Conservation (phyloP, 441 rosid species). For the Populus hybrid region DNA sequence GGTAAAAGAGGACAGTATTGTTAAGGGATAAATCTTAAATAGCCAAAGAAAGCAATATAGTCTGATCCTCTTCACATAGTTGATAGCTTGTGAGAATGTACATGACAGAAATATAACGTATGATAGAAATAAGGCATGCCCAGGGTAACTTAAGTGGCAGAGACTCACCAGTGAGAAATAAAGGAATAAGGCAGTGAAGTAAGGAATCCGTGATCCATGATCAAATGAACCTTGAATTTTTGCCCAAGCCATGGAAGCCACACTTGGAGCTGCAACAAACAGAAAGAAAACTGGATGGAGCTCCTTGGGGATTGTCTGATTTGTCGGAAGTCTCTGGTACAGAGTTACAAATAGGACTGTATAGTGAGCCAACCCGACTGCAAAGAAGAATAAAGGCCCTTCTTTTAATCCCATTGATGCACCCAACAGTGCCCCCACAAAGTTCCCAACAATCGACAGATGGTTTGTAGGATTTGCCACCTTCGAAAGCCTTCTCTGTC, state of each 20-base stretch:
- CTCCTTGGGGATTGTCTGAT: conserved; percentile 80
- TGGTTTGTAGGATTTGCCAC: conserved; percentile 93
- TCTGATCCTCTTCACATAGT: neutral
- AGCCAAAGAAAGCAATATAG: too few species aligned
- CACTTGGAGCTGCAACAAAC: conserved; percentile 88
- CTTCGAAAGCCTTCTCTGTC: conserved; percentile 79
- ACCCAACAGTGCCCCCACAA: conserved; percentile 82
- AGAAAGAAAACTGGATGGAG: conserved; percentile 93
- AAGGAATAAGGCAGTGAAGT: conserved; percentile 87
- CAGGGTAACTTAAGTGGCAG: neutral
- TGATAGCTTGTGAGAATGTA: neutral
- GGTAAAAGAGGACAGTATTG: neutral
- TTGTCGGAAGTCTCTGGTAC: conserved; percentile 91
- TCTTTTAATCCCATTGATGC: conserved; percentile 86
- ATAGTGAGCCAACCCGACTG: conserved; percentile 84
- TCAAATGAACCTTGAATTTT: conserved; percentile 64
- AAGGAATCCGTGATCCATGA: conserved; percentile 64
- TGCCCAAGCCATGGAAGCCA: conserved; percentile 90
- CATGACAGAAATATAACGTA: neutral
- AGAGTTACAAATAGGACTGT: conserved; percentile 83
- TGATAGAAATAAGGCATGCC: neutral
- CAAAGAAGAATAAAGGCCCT: conserved; percentile 86
- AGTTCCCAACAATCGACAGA: conserved; percentile 78
- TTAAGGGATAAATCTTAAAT: too few species aligned
- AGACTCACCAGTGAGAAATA: conserved; percentile 66